A percentile compares a stretch with the other conserved stretches of the same genome.
phyloP scores from a whole-genome alignment of 2,329 filamentous ascomycete species.

The Aspergillus sp. region DNA sequence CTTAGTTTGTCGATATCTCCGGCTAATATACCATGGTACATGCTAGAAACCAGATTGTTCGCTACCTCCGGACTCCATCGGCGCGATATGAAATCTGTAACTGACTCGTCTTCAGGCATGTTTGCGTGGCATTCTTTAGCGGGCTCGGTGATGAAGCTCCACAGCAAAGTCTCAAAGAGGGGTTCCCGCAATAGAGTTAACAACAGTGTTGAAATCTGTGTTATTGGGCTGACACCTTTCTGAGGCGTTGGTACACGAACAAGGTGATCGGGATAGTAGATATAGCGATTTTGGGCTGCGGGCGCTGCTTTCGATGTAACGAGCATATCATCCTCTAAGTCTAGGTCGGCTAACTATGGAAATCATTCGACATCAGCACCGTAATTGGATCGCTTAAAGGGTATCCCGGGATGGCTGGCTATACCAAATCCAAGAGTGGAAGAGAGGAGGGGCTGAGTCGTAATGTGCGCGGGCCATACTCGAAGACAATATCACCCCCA shows the following conservation, averaged over 20 bases:
- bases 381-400: neutral
- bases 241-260: slow-evolving; percentile 59
- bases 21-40: slow-evolving; percentile 86
- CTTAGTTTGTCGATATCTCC: slow-evolving; percentile 83
- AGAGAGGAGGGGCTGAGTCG: slow-evolving; percentile 58
- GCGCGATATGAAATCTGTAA: slow-evolving; percentile 65
- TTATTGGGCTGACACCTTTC: slow-evolving; percentile 20
- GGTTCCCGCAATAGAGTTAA: slow-evolving; percentile 52
- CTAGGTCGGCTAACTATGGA: slow-evolving; percentile 57
- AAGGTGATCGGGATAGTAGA: slow-evolving; percentile 86
- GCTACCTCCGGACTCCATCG: slow-evolving; percentile 57
- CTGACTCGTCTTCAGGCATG: slow-evolving; percentile 62
- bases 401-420: slow-evolving; percentile 21
- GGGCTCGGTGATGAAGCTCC: slow-evolving; percentile 33
- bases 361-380: neutral
- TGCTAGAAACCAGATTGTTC: slow-evolving; percentile 72
- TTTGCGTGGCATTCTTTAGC: slow-evolving; percentile 31
- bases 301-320: slow-evolving; percentile 52
- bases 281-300: slow-evolving; percentile 65
- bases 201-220: slow-evolving; percentile 31
- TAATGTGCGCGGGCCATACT: slow-evolving; percentile 79
- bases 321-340: slow-evolving; percentile 57
- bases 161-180: slow-evolving; percentile 52
- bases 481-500: slow-evolving; percentile 69
- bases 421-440: slow-evolving; percentile 70